Conservation (phyloP, 1,139 yeast species). For the Suhomyces maxii region DNA sequence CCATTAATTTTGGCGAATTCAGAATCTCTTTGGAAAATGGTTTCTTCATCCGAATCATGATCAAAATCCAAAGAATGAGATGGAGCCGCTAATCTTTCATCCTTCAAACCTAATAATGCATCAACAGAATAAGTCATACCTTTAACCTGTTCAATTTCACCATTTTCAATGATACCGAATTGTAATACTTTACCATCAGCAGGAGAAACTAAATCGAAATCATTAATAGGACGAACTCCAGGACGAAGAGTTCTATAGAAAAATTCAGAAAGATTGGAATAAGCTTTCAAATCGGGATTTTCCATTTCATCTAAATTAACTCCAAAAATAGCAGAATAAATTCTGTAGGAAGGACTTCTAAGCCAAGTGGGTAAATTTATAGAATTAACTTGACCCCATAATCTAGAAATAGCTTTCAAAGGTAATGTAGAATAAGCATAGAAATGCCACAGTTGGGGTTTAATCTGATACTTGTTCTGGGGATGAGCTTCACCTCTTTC, state of each 20-base stretch:
- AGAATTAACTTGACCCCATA: slow-evolving; percentile 92
- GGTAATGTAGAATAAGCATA: slow-evolving; percentile 91
- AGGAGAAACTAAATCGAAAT: slow-evolving; percentile 76
- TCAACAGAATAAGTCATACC: slow-evolving; percentile 93
- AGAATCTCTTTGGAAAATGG: slow-evolving; percentile 55
- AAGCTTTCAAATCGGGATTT: slow-evolving; percentile 74
- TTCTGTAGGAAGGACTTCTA: slow-evolving; percentile 75
- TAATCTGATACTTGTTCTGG: slow-evolving; percentile 46
- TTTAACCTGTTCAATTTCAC: slow-evolving; percentile 94
- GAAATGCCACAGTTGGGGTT: slow-evolving; percentile 80
- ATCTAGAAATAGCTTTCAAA: slow-evolving; percentile 81
- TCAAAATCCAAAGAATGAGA: slow-evolving; percentile 53
- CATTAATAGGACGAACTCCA: slow-evolving; percentile 76
- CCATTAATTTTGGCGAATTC: slow-evolving; percentile 82
- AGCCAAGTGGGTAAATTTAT: slow-evolving; percentile 86
- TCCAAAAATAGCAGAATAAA: slow-evolving; percentile 81
- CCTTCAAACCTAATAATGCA: slow-evolving; percentile 74
- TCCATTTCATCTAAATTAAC: slow-evolving; percentile 88
- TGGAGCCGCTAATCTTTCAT: slow-evolving; percentile 59
- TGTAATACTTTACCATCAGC: slow-evolving; percentile 91
- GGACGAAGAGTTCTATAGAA: slow-evolving; percentile 83
- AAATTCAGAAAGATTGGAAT: slow-evolving; percentile 82
- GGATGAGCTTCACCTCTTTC: slow-evolving; percentile 37
- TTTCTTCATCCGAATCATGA: slow-evolving; percentile 40
- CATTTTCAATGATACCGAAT: slow-evolving; percentile 78